These are phyloP conservation scores for Phaseolus lunatus DNA, from an alignment of 306 rosid species.

Conservation along the genomic window DNA sequence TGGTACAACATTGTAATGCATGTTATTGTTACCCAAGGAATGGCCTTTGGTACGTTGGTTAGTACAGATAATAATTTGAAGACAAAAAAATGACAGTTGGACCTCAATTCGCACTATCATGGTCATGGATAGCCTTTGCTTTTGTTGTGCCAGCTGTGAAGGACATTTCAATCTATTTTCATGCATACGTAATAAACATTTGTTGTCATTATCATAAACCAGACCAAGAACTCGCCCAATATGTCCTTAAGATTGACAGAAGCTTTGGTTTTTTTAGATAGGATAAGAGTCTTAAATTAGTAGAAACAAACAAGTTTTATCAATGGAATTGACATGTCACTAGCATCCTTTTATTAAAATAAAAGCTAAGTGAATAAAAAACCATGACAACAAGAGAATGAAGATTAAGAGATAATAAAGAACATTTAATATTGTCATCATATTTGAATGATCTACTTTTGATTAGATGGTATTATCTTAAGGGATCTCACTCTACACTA, in stretches of 20 bases:
- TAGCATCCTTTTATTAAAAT: background rate
- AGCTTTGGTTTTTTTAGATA: constrained; percentile 18
- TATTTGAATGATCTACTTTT: too few relatives aligned
- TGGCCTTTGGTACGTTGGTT: constrained; percentile 49
- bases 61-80: constrained; percentile 35
- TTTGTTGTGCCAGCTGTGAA: constrained; percentile 28
- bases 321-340: constrained; percentile 21
- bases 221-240: constrained; percentile 1
- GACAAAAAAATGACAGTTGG: background rate
- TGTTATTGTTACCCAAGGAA: constrained; percentile 24
- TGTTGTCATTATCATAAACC: background rate
- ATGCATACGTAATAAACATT: background rate
- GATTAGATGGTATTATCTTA: too few relatives aligned
- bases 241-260: background rate
- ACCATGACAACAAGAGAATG: too few relatives aligned
- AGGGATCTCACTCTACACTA: too few relatives aligned
- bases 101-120: constrained; percentile 30
- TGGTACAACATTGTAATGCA: constrained; percentile 39
- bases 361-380: too few relatives aligned
- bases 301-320: constrained; percentile 7
- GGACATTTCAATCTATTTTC: constrained; percentile 7
- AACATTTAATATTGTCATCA: too few relatives aligned
- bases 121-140: constrained; percentile 39
- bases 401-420: too few relatives aligned
- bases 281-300: constrained; percentile 21